Base-by-base conservation (phyloP, 129 eudicot species). In the Solidago caesia region DNA sequence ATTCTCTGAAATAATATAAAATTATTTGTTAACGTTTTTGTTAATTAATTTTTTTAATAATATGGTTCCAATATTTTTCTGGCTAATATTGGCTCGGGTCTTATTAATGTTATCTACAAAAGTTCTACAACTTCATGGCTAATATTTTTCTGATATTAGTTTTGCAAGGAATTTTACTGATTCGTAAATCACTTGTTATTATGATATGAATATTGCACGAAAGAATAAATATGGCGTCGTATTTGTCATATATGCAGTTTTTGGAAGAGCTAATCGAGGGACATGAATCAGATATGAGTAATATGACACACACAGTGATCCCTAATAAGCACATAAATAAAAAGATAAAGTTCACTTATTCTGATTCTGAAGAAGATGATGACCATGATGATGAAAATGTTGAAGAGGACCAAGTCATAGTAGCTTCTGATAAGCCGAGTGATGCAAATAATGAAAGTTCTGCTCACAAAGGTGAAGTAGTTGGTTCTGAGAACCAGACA, bases 191-290 rank as follows among this genome's bases (percentile, higher is more conserved):
- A 29, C 73, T 48, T 68, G 29, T 56, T 44, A 16, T 46, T 58
- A 6, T 60, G 10, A 73, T 41, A 47, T 46, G 48, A 73, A 25
- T 9, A 12, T 69, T 49, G 45, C 16, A 9, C 62, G n/a, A 15
- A 48, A 14, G 13, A 27, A 44, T 44, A 7, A 56, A 26, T 70
- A 16, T 39, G 5, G 5, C 5, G 4, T 15, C 55, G 14, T 43
- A 9, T 43, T 45, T 43, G 10, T 59, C 26, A 7, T 72, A 29
- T 63, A 52, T 66, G 67, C 26, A 94, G 98, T 94, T 88, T 78
- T 87, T 74, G 75, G 98, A 94, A 85, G 97, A 94, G 83, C 84
- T 94, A 60, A 85, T 84, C 26, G 77, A 87, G 55, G 98, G 91
- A 75, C 71, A 74, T 74, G 80, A 81, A 21, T 43, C 79, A 53